Conservation (phyloP, 805 yeast genomes). For the Metschnikowia cubensis region DNA sequence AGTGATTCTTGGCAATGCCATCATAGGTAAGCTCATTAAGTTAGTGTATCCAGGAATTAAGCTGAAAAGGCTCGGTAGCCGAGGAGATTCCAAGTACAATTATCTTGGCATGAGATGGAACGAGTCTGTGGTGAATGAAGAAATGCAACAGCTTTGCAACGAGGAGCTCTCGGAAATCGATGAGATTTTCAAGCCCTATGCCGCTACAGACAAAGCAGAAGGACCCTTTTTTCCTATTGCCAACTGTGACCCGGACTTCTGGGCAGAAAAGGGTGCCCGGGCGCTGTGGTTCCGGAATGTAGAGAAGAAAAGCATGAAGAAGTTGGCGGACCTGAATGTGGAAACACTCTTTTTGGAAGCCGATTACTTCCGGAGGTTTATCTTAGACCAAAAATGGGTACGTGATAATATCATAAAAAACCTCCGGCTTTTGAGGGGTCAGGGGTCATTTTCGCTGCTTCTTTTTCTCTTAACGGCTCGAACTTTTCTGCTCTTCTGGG, state of each 20-base stretch:
- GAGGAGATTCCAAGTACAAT: slow-evolving; percentile 44
- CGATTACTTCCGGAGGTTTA: not conserved
- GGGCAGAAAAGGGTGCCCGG: not conserved
- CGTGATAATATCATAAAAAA: not conserved
- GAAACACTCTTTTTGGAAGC: not conserved
- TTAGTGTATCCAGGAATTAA: slow-evolving; percentile 35
- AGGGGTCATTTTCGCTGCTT: not conserved
- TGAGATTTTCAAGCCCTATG: slow-evolving; percentile 19
- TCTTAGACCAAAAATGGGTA: not conserved
- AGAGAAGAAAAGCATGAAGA: not conserved
- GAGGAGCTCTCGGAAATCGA: slow-evolving; percentile 31
- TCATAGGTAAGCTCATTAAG: slow-evolving; percentile 39
- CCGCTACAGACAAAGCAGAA: not conserved
- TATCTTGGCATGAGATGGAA: slow-evolving; percentile 42
- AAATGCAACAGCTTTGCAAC: slow-evolving; percentile 28
- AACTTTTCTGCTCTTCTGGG: slow-evolving; percentile 1
- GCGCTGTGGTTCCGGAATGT: not conserved
- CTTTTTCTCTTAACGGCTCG: not conserved
- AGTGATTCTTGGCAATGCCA: slow-evolving; percentile 38
- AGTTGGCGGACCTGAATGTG: not conserved
- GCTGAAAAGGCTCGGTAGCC: slow-evolving; percentile 37
- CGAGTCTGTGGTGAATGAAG: slow-evolving; percentile 29
- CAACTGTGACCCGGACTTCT: slow-evolving; percentile 1
- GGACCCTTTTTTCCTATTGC: not conserved
- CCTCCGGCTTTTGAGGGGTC: not conserved